phyloP scores from a whole-genome alignment of 805 yeast species.

The Kodamaea nitidulidarum region DNA sequence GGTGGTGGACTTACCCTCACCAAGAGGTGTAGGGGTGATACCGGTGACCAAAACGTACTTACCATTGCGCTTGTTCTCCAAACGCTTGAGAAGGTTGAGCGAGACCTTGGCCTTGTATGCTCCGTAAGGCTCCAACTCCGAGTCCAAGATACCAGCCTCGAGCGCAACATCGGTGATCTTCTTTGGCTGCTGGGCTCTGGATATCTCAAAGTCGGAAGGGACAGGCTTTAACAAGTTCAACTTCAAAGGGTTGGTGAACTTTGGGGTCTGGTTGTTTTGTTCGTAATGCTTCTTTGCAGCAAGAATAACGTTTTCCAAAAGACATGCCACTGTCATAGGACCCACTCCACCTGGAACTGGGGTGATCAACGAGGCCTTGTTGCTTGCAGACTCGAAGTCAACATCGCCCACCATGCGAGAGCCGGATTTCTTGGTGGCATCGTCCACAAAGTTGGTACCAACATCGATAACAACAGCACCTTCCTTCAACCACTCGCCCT shows the following conservation, averaged over 20 bases:
- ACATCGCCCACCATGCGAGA: slow-evolving; percentile 75
- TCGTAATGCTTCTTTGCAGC: slow-evolving; percentile 57
- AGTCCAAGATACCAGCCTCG: slow-evolving; percentile 63
- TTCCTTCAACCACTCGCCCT: slow-evolving; percentile 69
- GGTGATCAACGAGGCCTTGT: slow-evolving; percentile 62
- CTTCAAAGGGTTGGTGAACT: slow-evolving; percentile 51
- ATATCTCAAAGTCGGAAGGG: slow-evolving; percentile 77
- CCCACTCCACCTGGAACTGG: slow-evolving; percentile 94
- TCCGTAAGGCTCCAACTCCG: slow-evolving; percentile 73
- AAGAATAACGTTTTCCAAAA: slow-evolving; percentile 64
- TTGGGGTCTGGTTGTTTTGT: slow-evolving; percentile 40
- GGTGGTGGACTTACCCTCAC: slow-evolving; percentile 84
- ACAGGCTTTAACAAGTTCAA: slow-evolving; percentile 60
- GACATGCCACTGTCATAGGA: slow-evolving; percentile 86
- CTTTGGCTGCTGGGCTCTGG: slow-evolving; percentile 72
- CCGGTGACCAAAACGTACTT: slow-evolving; percentile 76
- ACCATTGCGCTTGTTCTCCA: slow-evolving; percentile 59
- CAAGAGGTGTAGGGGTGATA: slow-evolving; percentile 81
- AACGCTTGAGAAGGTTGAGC: slow-evolving; percentile 57
- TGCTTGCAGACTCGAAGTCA: slow-evolving; percentile 53
- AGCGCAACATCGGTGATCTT: slow-evolving; percentile 62
- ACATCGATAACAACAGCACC: slow-evolving; percentile 76
- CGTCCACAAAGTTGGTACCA: slow-evolving; percentile 74
- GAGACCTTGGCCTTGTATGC: slow-evolving; percentile 74
- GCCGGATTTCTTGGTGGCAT: slow-evolving; percentile 63